Conservation (phyloP, 2,329 filamentous ascomycete species). For the Sporothrix pseudoabietina region DNA sequence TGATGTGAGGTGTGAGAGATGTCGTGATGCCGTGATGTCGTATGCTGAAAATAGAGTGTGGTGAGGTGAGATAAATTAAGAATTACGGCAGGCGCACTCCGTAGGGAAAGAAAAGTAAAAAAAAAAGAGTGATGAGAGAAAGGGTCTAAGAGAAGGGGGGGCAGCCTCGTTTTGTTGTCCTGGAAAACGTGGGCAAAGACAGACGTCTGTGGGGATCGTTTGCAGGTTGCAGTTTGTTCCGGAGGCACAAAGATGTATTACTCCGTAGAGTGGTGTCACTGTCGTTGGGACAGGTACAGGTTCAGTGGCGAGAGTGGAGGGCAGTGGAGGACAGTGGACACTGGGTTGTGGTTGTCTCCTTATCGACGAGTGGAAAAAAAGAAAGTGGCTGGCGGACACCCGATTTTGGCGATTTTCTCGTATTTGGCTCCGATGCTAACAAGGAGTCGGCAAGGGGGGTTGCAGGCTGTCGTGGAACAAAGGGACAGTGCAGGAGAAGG, state of each 20-base stretch:
- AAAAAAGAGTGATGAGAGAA: not conserved
- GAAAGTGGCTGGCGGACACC: constrained; percentile 23
- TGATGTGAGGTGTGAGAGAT: not conserved
- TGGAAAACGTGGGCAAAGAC: constrained; percentile 5
- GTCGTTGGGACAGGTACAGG: constrained; percentile 13
- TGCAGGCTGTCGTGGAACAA: not conserved
- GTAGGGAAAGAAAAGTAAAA: not conserved
- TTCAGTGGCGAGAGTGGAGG: not conserved
- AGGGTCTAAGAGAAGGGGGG: not conserved
- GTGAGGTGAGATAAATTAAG: not conserved
- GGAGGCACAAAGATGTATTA: constrained; percentile 9
- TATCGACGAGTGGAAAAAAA: constrained; percentile 16
- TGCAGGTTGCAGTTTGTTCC: constrained; percentile 8
- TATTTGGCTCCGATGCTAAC: constrained; percentile 26
- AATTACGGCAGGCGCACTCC: not conserved
- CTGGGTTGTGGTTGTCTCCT: not conserved
- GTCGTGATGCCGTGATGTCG: not conserved
- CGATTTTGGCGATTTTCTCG: constrained; percentile 17
- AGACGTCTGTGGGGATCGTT: constrained; percentile 17
- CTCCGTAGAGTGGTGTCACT: constrained; percentile 7
- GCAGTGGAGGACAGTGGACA: not conserved
- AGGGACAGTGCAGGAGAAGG: not conserved
- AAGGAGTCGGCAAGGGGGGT: not conserved
- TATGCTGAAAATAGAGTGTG: not conserved
- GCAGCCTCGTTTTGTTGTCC: constrained; percentile 11